These are phyloP conservation scores for Capronia coronata DNA, from an alignment of 2,329 filamentous ascomycete species.

Conservation along the genomic window DNA sequence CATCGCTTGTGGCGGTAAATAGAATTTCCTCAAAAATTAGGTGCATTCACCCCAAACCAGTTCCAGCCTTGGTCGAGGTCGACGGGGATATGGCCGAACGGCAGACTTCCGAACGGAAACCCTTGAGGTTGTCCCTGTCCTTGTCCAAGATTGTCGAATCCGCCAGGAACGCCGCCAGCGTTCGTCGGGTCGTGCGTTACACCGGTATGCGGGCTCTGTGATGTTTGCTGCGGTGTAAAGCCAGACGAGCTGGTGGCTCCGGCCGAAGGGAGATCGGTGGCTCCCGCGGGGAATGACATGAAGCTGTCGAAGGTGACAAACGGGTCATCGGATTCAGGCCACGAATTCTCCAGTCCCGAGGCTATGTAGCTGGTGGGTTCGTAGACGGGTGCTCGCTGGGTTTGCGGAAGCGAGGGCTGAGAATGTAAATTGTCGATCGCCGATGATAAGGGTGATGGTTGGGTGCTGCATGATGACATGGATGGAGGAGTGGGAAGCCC, in stretches of 20 bases:
- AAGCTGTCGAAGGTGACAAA: slow-evolving; percentile 29
- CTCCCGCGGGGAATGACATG: slow-evolving; percentile 26
- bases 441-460: slow-evolving; percentile 23
- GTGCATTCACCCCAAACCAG: slow-evolving; percentile 32
- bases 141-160: slow-evolving; percentile 1
- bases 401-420: not conserved
- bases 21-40: too few relatives aligned
- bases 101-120: slow-evolving; percentile 19
- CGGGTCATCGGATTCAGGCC: slow-evolving; percentile 25
- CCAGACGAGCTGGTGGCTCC: slow-evolving; percentile 12
- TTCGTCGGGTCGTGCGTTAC: slow-evolving; percentile 13
- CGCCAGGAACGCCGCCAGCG: slow-evolving; percentile 1
- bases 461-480: slow-evolving; percentile 18
- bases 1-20: too few relatives aligned
- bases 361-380: slow-evolving; percentile 18
- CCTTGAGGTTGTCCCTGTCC: not conserved
- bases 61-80: slow-evolving; percentile 40
- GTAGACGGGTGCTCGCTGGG: slow-evolving; percentile 10
- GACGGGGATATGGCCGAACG: slow-evolving; percentile 26
- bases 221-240: slow-evolving; percentile 21
- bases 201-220: slow-evolving; percentile 16
- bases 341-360: slow-evolving; percentile 16
- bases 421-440: slow-evolving; percentile 13
- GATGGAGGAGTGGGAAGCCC: slow-evolving; percentile 28
- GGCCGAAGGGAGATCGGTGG: slow-evolving; percentile 18